These are phyloP conservation scores for Lentinula sp. DNA, from an alignment of 768 basidiomycete species.

Conservation along the genomic window DNA sequence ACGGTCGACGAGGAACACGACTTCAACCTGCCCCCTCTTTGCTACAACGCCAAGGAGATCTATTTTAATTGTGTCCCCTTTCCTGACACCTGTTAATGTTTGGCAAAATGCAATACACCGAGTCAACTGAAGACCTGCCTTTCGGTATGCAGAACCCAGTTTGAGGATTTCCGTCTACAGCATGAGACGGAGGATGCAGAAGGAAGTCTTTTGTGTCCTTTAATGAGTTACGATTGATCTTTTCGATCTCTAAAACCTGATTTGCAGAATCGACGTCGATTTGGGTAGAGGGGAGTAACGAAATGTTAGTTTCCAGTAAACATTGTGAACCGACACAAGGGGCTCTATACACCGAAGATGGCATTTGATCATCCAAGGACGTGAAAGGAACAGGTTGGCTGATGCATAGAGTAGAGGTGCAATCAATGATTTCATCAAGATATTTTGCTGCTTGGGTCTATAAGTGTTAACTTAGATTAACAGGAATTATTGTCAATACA, in stretches of 20 bases:
- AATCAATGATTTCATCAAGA: slow-evolving; percentile 27
- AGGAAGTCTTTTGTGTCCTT: slow-evolving; percentile 31
- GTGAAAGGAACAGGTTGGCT: slow-evolving; percentile 18
- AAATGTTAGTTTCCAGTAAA: slow-evolving; percentile 48
- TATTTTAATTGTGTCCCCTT: slow-evolving; percentile 23
- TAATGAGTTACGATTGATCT: slow-evolving; percentile 19
- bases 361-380: slow-evolving; percentile 12
- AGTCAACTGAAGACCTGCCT: slow-evolving; percentile 29
- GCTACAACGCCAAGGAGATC: slow-evolving; percentile 13
- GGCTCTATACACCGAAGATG: slow-evolving; percentile 19
- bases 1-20: slow-evolving; percentile 23
- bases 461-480: not conserved
- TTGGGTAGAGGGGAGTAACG: slow-evolving; percentile 28
- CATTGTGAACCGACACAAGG: slow-evolving; percentile 41
- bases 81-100: slow-evolving; percentile 17
- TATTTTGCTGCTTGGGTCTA: slow-evolving; percentile 42
- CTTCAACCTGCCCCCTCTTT: slow-evolving; percentile 7
- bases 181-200: slow-evolving; percentile 40
- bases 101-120: not conserved
- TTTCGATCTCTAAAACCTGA: slow-evolving; percentile 40
- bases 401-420: slow-evolving; percentile 1
- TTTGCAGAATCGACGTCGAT: slow-evolving; percentile 15
- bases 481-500: slow-evolving; percentile 17
- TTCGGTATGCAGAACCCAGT: slow-evolving; percentile 46
- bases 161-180: slow-evolving; percentile 45